These are phyloP conservation scores for Boletus tomentosulus DNA, from an alignment of 768 basidiomycete genomes.

Conservation along the genomic window DNA sequence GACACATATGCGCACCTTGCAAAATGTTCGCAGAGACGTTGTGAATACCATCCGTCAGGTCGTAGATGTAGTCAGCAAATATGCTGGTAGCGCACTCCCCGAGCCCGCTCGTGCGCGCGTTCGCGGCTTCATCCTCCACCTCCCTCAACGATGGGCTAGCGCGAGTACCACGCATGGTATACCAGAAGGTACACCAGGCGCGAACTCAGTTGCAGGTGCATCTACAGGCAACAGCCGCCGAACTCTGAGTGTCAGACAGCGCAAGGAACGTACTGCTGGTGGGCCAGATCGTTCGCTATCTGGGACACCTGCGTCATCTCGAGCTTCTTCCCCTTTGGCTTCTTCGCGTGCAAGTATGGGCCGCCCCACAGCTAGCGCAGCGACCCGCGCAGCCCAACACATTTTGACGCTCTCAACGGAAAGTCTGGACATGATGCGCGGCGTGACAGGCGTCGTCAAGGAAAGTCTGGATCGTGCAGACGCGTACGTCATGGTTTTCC, in stretches of 20 bases:
- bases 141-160: slow-evolving; percentile 79
- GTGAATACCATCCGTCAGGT: slow-evolving; percentile 88
- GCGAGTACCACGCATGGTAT: slow-evolving; percentile 15
- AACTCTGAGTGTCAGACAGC: slow-evolving; percentile 19
- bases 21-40: slow-evolving; percentile 72
- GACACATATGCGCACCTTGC: slow-evolving; percentile 62
- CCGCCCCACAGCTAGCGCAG: slow-evolving; percentile 46
- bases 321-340: slow-evolving; percentile 31
- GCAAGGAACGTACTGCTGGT: slow-evolving; percentile 39
- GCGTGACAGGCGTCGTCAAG: slow-evolving; percentile 83
- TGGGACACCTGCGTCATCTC: slow-evolving; percentile 33
- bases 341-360: slow-evolving; percentile 22
- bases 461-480: slow-evolving; percentile 87
- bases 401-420: slow-evolving; percentile 84
- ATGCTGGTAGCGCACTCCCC: slow-evolving; percentile 81
- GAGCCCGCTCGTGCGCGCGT: slow-evolving; percentile 77
- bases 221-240: slow-evolving; percentile 19
- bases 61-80: slow-evolving; percentile 80
- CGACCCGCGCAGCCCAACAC: slow-evolving; percentile 71
- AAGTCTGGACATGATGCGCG: slow-evolving; percentile 88
- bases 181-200: slow-evolving; percentile 28
- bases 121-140: slow-evolving; percentile 67
- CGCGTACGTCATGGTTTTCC: slow-evolving; percentile 47
- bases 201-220: slow-evolving; percentile 36
- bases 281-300: slow-evolving; percentile 30